Evolutionary conservation across 1,139 yeast species (phyloP).

Genomic region (Pichia sp.): DNA sequence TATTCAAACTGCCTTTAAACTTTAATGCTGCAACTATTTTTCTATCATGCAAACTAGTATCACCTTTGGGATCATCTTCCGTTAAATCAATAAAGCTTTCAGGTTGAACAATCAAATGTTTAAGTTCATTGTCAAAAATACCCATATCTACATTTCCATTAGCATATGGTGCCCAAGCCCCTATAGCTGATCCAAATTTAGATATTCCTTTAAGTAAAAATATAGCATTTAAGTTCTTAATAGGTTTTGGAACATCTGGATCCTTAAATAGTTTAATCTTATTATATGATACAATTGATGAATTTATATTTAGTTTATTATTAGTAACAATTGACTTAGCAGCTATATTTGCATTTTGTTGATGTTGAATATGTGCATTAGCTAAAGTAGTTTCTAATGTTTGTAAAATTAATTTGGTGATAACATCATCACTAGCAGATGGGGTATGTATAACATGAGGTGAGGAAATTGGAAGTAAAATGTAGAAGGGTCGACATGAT

Average conservation of each 20-base stretch:
- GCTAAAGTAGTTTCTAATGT: slow-evolving; percentile 49
- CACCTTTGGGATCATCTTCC: slow-evolving; percentile 4
- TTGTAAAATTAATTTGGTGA: slow-evolving; percentile 51
- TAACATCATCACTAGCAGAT: slow-evolving; percentile 38
- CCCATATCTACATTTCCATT: slow-evolving; percentile 55
- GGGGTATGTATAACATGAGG: slow-evolving; percentile 60
- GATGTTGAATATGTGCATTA: slow-evolving; percentile 22
- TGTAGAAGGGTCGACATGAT: slow-evolving; percentile 48
- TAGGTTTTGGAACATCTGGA: slow-evolving; percentile 31
- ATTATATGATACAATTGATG: slow-evolving; percentile 1
- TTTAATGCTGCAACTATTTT: slow-evolving; percentile 42
- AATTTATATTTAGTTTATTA: slow-evolving; percentile 13
- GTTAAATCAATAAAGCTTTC: slow-evolving; percentile 16
- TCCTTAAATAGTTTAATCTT: slow-evolving; percentile 10
- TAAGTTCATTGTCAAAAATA: slow-evolving; percentile 41
- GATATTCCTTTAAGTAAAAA: slow-evolving; percentile 55
- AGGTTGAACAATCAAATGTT: slow-evolving; percentile 27
- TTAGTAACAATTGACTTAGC: slow-evolving; percentile 19
- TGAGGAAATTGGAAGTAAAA: slow-evolving; percentile 63
- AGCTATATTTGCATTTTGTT: slow-evolving; percentile 17
- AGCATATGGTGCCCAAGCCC: slow-evolving; percentile 68
- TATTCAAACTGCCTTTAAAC: slow-evolving; percentile 45
- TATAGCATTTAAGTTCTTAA: slow-evolving; percentile 49
- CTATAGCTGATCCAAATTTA: slow-evolving; percentile 52
- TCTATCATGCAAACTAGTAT: slow-evolving; percentile 14